phyloP scores from a whole-genome alignment of 129 eudicot species.

The Saussurea involucrata region DNA sequence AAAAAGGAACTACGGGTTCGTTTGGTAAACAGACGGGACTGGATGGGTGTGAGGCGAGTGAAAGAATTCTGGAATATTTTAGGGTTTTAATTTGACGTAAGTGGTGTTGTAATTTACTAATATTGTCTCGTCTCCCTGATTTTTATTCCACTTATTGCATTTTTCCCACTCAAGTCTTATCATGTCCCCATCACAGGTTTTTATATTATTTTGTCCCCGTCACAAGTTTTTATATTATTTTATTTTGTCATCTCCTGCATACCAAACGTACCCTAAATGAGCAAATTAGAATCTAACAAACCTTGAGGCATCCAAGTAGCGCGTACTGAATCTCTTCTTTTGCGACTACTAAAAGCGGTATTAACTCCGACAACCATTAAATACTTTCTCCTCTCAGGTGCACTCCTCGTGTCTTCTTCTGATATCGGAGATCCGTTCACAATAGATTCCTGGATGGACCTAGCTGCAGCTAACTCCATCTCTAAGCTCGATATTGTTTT shows the following conservation, averaged over 20 bases:
- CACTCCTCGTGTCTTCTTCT: conserved; percentile 37
- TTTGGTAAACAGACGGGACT: not conserved
- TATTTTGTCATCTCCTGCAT: not conserved
- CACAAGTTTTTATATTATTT: not conserved
- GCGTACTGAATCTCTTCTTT: conserved; percentile 92
- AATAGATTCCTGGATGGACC: conserved; percentile 65
- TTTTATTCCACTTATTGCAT: not conserved
- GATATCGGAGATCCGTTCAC: conserved; percentile 65
- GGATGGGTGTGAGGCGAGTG: not conserved
- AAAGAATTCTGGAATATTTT: not conserved
- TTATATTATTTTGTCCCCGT: not conserved
- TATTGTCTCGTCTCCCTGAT: not conserved
- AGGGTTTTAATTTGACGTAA: not conserved
- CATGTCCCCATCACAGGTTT: not conserved
- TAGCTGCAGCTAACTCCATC: conserved; percentile 86
- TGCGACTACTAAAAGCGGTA: conserved; percentile 92
- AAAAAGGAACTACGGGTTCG: not conserved
- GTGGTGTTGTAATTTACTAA: not conserved
- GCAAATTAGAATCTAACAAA: conserved; percentile 8
- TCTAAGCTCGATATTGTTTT: conserved; percentile 86
- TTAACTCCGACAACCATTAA: conserved; percentile 84
- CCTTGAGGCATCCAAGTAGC: conserved; percentile 99
- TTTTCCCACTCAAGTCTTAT: not conserved
- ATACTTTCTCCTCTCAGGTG: conserved; percentile 42
- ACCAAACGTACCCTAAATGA: not conserved